Base-by-base conservation (phyloP, 352 stramenopile genomes). In the Phytophthora pinifolia region DNA sequence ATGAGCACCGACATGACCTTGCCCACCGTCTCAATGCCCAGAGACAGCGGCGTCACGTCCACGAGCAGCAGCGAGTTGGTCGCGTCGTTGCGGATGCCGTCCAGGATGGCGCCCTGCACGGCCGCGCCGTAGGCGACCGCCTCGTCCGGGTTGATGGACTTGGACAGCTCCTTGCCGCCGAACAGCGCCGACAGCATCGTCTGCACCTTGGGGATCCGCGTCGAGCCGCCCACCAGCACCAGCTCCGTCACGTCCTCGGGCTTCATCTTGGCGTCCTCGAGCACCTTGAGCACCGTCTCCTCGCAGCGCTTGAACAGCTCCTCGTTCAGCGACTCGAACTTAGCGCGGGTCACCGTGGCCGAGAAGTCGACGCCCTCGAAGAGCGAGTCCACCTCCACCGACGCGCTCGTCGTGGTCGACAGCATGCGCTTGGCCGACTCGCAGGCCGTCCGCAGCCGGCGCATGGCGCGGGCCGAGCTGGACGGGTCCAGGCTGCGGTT, bases 371-470 rank as follows among this genome's bases (percentile, higher is more conserved):
- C 92, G 44, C 94, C 93, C 54, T 98, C 94, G 58, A 96, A 98
- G 14, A 98, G 84, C 22, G 84, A 96, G 73, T 98, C 94, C 49
- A 98, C 97, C 70, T 98, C 92, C 68, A 98, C 94, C 56, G 94
- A 90, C 10, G 92, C 91, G 48, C 86, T 79, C n/a, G 89, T 97
- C 12, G 87, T 97, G 25, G 79, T 88, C 8, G 91, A 98, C n/a
- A 98, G 77, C 56, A 96, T 97, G 48, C 92, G 86, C 89, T 99
- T 99, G n/a, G 96, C 96, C 58, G 95, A 93, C 83, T 99, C 96
- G 82, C 96, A 99, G 25, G 93, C 93, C 55, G 96, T 99, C 46
- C 96, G 89, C 20, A 99, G 87, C 84, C 96, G 90, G 59, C 94
- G 89, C 69, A 98, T 91, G 46, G 96, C 88, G 72, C 96, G 88